Percentiles rank a stretch among this genome's conserved stretches.
Conservation (phyloP, 208 protist species). For the Balamuthia mandrillaris region DNA sequence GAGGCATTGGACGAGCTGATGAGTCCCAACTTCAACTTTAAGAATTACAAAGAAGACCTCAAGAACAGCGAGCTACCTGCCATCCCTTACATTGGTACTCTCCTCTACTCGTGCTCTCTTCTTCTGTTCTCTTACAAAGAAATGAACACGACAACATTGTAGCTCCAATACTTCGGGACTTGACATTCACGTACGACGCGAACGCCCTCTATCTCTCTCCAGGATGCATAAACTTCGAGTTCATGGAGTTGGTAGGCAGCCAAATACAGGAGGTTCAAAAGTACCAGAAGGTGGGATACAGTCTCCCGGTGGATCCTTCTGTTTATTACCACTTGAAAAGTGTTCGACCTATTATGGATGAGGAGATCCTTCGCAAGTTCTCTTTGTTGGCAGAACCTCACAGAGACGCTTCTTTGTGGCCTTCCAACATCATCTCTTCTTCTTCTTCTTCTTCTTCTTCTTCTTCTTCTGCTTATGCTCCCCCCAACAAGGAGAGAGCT, state of each 20-base stretch:
- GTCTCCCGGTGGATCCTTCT: neutral
- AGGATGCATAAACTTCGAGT: constrained; percentile 2
- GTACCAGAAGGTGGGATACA: neutral
- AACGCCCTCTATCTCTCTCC: neutral
- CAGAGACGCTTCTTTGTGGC: too few species aligned
- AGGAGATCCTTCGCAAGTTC: neutral
- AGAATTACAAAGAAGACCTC: neutral
- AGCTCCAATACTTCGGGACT: neutral
- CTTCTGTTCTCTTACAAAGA: neutral
- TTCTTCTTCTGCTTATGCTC: too few species aligned
- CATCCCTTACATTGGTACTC: neutral
- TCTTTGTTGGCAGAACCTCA: too few species aligned
- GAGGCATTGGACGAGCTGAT: neutral
- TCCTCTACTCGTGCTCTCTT: neutral
- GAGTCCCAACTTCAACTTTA: neutral
- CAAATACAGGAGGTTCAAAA: neutral
- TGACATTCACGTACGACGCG: constrained; percentile 1
- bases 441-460: too few species aligned
- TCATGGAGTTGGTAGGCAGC: neutral
- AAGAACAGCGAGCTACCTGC: neutral
- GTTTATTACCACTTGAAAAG: neutral
- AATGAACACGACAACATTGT: neutral
- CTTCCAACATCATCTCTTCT: too few species aligned
- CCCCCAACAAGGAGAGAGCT: too few species aligned
- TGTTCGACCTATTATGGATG: neutral